Evolutionary conservation across 768 basidiomycete species (phyloP).

Genomic region (Dentipellis sp.): DNA sequence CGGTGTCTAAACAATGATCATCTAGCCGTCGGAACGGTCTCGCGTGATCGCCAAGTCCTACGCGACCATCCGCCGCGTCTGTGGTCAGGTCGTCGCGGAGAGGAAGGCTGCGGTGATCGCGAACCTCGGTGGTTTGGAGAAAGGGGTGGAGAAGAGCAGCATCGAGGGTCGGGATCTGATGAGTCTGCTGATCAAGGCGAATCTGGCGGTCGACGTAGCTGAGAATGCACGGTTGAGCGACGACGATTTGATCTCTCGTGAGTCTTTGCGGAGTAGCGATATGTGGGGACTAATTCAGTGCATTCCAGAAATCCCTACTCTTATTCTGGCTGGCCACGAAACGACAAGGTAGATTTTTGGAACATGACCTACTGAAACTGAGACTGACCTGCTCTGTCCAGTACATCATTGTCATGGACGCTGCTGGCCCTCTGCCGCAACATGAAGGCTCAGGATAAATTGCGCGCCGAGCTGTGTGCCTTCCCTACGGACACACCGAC

Average conservation of each 20-base stretch:
- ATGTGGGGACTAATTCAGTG: neutral
- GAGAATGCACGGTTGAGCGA: constrained; percentile 49
- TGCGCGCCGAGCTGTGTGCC: constrained; percentile 47
- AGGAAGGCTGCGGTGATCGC: constrained; percentile 25
- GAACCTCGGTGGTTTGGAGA: constrained; percentile 15
- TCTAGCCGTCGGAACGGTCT: neutral
- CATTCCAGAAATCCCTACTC: constrained; percentile 47
- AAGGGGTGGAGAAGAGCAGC: constrained; percentile 25
- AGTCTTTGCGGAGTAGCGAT: constrained; percentile 14
- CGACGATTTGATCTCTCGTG: constrained; percentile 50
- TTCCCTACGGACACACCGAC: constrained; percentile 47
- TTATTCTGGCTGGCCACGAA: constrained; percentile 52
- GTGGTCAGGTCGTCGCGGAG: constrained; percentile 1
- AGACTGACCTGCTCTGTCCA: neutral
- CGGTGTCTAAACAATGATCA: too few relatives aligned
- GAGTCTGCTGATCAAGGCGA: constrained; percentile 52
- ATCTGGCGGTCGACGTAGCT: constrained; percentile 51
- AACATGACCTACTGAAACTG: too few relatives aligned
- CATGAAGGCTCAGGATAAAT: constrained; percentile 39
- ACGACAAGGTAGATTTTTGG: constrained; percentile 34
- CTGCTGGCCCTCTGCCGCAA: constrained; percentile 44
- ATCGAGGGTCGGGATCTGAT: constrained; percentile 43
- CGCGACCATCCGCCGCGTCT: neutral
- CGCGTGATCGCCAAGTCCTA: neutral
- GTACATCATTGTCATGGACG: constrained; percentile 45